phyloP scores from a whole-genome alignment of 495 filamentous ascomycete species.

The Neurospora terricola region DNA sequence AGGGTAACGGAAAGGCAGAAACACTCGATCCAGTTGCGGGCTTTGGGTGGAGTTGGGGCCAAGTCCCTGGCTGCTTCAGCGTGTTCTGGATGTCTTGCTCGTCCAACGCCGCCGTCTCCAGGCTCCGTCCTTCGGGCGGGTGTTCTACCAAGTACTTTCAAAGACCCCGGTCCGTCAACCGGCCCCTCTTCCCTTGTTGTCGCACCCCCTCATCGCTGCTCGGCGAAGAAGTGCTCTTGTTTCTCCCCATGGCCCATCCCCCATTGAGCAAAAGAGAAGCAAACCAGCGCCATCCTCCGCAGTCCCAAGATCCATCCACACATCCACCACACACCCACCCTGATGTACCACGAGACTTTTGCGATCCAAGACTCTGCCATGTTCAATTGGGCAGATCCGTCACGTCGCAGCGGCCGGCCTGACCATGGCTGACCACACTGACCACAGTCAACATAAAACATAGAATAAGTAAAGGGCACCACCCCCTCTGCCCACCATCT shows the following conservation, averaged over 20 bases:
- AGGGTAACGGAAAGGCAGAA: neutral
- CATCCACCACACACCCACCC: slow-evolving; percentile 16
- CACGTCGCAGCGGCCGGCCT: slow-evolving; percentile 11
- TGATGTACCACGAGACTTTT: slow-evolving; percentile 17
- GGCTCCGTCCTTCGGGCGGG: neutral
- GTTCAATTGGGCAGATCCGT: slow-evolving; percentile 16
- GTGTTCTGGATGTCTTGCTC: slow-evolving; percentile 1
- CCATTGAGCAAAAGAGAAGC: neutral
- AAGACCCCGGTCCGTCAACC: slow-evolving; percentile 16
- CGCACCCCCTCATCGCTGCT: slow-evolving; percentile 10
- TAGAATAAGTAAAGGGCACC: slow-evolving; percentile 14
- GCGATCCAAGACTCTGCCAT: slow-evolving; percentile 7
- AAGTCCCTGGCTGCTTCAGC: neutral
- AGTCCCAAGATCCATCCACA: slow-evolving; percentile 12
- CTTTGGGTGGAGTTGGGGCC: neutral
- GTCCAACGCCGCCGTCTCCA: slow-evolving; percentile 5
- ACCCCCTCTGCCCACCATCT: slow-evolving; percentile 15
- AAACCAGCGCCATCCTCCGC: neutral
- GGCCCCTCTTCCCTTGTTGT: slow-evolving; percentile 11
- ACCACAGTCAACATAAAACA: slow-evolving; percentile 16
- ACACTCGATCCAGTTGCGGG: neutral
- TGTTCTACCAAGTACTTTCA: slow-evolving; percentile 15
- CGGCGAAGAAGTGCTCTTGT: slow-evolving; percentile 9
- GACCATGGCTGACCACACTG: slow-evolving; percentile 4
- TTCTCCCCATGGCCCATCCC: neutral